Evolutionary conservation across 176 grass and related monocot species (phyloP), one percentile per base, ranked within the genome.

Genomic region (Zoysia pacifica): DNA sequence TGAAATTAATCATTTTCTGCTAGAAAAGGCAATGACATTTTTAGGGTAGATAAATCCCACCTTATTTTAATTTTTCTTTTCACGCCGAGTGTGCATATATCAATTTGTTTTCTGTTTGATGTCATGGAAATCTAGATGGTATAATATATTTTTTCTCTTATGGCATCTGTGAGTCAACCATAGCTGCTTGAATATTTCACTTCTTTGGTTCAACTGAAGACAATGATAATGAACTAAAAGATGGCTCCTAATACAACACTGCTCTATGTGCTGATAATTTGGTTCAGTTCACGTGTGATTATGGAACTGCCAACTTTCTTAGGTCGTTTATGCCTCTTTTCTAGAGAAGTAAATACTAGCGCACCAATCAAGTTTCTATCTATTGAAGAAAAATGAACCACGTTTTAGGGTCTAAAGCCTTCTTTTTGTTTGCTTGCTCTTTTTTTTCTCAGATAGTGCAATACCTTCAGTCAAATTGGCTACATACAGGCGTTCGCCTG

Each of bases 391-490:
- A 3, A 35, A 9, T 60, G 56, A 10, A 37, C 9, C 12, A 20
- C 11, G 13, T 64, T 64, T 12, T 35, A 62, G 20, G 53, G 28
- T 60, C 45, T 41, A 28, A 0, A 65, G 16, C 18, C 5, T 78
- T 36, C 39, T 78, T 69, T 14, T 66, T 51, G 36, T 13, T 86
- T 28, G 6, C 44, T 45, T 6, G 5, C 2, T 16, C 15, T 62
- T 0, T 44, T 53, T 28, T 28, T 73, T 52, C 87, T 71, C 81
- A 94, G 94, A 97, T 90, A 91, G 94, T 13, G 89, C 94, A 16
- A 92, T 97, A 80, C 91, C 94, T 92, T 97, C 89, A 19, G 79
- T 97, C 64, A 97, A 97, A 89, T 75, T 97, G 83, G 86, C 89
- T 74, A 90, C 55, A 92, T 89, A 74, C 87, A 85, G 28, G 28